A percentile compares a stretch with the other conserved stretches of the same genome.
Evolutionary conservation across 1,284 basidiomycete species (phyloP).

Genomic region (Chalciporus sp.): DNA sequence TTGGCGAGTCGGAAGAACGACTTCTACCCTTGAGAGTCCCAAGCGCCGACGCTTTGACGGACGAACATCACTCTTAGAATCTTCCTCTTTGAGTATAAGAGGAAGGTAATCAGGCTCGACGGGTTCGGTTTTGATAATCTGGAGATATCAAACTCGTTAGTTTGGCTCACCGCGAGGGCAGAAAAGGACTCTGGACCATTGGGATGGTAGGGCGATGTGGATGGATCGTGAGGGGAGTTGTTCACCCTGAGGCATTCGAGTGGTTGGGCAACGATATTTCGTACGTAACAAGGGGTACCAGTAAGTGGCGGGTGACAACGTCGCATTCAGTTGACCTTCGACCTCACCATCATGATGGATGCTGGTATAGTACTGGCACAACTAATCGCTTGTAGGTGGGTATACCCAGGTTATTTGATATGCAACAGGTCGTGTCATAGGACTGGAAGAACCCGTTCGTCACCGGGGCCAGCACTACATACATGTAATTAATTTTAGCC

Average conservation of each 20-base stretch:
- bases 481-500: too few species aligned
- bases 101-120: background rate
- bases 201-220: background rate
- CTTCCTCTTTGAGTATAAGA: background rate
- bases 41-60: constrained; percentile 1
- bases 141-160: background rate
- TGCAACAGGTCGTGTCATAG: too few species aligned
- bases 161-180: background rate
- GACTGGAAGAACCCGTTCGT: too few species aligned
- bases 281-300: constrained; percentile 17
- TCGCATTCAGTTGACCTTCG: too few species aligned
- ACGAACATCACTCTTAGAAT: background rate
- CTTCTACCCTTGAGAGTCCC: constrained; percentile 1
- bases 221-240: background rate
- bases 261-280: background rate
- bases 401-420: too few species aligned
- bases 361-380: too few species aligned
- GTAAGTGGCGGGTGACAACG: background rate
- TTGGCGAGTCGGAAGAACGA: constrained; percentile 17
- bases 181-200: background rate
- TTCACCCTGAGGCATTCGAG: background rate
- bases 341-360: too few species aligned
- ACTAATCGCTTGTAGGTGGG: too few species aligned
- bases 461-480: too few species aligned
- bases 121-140: constrained; percentile 18